phyloP scores from a whole-genome alignment of 805 yeast species.

The Vanderwaltozyma yarrowii region DNA sequence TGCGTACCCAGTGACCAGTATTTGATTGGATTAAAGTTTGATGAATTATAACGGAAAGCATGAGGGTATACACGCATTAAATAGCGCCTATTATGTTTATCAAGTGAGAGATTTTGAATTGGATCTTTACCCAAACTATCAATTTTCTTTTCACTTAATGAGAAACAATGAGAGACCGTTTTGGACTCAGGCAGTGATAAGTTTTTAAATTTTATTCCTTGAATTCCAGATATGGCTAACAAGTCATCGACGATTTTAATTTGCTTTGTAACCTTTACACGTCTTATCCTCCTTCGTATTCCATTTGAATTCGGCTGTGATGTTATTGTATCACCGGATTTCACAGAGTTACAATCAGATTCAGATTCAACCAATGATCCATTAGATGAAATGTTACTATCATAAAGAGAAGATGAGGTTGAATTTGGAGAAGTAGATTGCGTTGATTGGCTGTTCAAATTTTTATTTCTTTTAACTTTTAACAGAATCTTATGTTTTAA shows the following conservation, averaged over 20 bases:
- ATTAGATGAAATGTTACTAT: conserved; percentile 23
- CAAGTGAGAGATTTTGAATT: conserved; percentile 42
- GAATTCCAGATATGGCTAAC: conserved; percentile 29
- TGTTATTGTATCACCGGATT: conserved; percentile 8
- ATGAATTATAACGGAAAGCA: conserved; percentile 59
- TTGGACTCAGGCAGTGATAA: conserved; percentile 83
- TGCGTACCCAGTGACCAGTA: conserved; percentile 86
- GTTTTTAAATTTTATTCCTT: conserved; percentile 70
- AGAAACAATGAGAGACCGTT: conserved; percentile 70
- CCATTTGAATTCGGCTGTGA: conserved; percentile 2
- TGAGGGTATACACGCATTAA: conserved; percentile 86
- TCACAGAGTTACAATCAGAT: conserved; percentile 15
- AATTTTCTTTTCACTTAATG: conserved; percentile 68
- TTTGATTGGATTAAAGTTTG: conserved; percentile 68
- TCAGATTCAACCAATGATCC: conserved; percentile 28
- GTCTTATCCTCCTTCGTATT: conserved; percentile 17
- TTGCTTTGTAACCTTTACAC: conserved; percentile 25
- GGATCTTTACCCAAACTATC: conserved; percentile 55
- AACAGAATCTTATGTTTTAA: conserved; percentile 62
- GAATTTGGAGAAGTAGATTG: conserved; percentile 1
- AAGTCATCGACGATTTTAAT: conserved; percentile 17
- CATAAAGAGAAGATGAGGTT: conserved; percentile 6
- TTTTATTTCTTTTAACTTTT: conserved; percentile 58
- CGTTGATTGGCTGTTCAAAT: background rate
- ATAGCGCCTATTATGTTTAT: conserved; percentile 66